Percentiles rank a stretch among this genome's conserved stretches.
phyloP scores from a whole-genome alignment of 345 rosid species.

The Pistacia vera region DNA sequence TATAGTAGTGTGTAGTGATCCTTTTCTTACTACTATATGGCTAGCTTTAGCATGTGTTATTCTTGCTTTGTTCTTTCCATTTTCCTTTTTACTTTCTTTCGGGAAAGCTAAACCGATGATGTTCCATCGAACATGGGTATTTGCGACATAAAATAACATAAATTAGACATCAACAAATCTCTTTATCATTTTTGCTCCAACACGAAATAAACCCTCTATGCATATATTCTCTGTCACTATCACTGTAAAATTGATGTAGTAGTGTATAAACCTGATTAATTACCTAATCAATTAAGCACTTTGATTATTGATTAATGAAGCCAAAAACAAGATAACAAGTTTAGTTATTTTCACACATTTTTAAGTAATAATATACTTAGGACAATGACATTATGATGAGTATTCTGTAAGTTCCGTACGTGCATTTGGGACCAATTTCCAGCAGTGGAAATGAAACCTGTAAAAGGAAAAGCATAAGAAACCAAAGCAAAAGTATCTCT shows the following conservation, averaged over 20 bases:
- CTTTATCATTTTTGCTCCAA: conserved; percentile 7
- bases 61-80: background rate
- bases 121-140: background rate
- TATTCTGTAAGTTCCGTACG: background rate
- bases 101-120: background rate
- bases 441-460: conserved; percentile 12
- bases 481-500: background rate
- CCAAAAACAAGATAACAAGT: background rate
- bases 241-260: background rate
- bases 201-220: conserved; percentile 7
- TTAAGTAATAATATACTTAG: background rate
- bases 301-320: no score
- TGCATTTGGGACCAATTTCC: conserved; percentile 20
- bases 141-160: background rate
- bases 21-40: background rate
- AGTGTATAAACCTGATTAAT: background rate
- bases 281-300: no score
- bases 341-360: conserved; percentile 28
- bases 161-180: background rate
- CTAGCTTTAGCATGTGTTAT: background rate
- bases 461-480: background rate
- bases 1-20: no score
- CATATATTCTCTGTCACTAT: background rate
- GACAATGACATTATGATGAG: conserved; percentile 27
- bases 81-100: background rate